Conservation (phyloP, 495 filamentous ascomycete species). For the Podospora conica region DNA sequence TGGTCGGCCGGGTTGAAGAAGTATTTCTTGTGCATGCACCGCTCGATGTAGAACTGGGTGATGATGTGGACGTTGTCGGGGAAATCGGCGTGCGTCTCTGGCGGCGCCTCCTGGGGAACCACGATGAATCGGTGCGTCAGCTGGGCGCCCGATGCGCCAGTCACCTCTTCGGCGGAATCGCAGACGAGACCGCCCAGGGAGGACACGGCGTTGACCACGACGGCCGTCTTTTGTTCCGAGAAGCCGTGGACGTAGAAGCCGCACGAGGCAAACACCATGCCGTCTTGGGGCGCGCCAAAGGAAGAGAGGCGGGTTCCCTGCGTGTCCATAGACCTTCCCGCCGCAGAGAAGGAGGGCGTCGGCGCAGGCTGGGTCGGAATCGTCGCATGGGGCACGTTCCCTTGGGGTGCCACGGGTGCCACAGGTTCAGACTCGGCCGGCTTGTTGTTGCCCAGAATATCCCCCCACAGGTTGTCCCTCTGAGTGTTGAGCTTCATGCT, state of each 20-base stretch:
- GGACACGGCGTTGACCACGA: constrained; percentile 39
- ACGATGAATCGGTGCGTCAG: constrained; percentile 40
- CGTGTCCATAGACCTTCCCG: constrained; percentile 18
- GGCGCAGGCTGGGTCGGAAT: neutral
- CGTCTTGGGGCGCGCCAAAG: constrained; percentile 23
- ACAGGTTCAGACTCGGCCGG: constrained; percentile 5
- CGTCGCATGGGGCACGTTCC: neutral
- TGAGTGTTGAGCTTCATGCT: constrained; percentile 74
- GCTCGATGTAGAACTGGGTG: constrained; percentile 91
- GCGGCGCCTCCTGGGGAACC: constrained; percentile 42
- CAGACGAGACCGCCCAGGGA: constrained; percentile 43
- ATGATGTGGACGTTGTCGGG: constrained; percentile 47
- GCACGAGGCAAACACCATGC: constrained; percentile 45
- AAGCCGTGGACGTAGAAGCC: constrained; percentile 65
- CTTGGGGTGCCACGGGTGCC: neutral
- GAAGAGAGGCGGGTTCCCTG: constrained; percentile 25
- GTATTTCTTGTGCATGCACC: constrained; percentile 67
- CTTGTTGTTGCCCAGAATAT: constrained; percentile 56
- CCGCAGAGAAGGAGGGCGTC: constrained; percentile 4
- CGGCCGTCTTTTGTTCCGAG: constrained; percentile 30
- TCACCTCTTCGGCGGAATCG: constrained; percentile 38
- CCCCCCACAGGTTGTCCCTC: constrained; percentile 77
- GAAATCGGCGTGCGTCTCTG: constrained; percentile 34
- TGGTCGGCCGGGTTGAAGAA: constrained; percentile 65
- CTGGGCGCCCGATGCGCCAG: constrained; percentile 20